Percentiles rank a stretch among this genome's conserved stretches.
phyloP scores from a whole-genome alignment of 441 rosid species.

The Pelargonium fulgidum region DNA sequence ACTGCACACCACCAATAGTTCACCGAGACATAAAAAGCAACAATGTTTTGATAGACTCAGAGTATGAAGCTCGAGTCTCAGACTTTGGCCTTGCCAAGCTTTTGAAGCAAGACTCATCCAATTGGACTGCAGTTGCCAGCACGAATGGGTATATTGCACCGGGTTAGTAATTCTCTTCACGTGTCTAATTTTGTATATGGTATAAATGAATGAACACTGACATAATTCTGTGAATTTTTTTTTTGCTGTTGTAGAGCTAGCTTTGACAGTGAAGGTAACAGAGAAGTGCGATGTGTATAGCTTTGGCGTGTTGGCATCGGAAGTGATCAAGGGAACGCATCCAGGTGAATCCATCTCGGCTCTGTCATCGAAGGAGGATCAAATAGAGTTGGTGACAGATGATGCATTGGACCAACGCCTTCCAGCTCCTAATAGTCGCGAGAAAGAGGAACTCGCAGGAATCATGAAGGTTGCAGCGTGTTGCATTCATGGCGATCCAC shows the following conservation, averaged over 20 bases:
- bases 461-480: constrained; percentile 15
- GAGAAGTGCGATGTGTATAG: constrained; percentile 16
- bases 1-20: not conserved
- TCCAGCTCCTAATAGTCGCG: constrained; percentile 15
- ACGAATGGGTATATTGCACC: too few species aligned
- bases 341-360: constrained; percentile 21
- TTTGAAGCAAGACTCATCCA: not conserved
- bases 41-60: not conserved
- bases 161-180: too few species aligned
- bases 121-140: too few species aligned
- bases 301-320: constrained; percentile 26
- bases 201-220: too few species aligned
- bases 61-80: constrained; percentile 10
- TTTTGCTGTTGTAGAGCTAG: constrained; percentile 18
- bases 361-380: not conserved
- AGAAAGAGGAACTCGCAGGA: constrained; percentile 8
- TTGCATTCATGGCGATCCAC: constrained; percentile 22
- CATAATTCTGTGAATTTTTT: too few species aligned
- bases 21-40: constrained; percentile 35
- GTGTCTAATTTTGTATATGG: not conserved
- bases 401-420: constrained; percentile 27
- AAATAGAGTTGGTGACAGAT: not conserved
- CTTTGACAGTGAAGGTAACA: constrained; percentile 26
- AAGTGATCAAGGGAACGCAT: constrained; percentile 32
- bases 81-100: constrained; percentile 30